phyloP scores from a whole-genome alignment of 345 rosid genomes.

The Cardamine resedifolia region DNA sequence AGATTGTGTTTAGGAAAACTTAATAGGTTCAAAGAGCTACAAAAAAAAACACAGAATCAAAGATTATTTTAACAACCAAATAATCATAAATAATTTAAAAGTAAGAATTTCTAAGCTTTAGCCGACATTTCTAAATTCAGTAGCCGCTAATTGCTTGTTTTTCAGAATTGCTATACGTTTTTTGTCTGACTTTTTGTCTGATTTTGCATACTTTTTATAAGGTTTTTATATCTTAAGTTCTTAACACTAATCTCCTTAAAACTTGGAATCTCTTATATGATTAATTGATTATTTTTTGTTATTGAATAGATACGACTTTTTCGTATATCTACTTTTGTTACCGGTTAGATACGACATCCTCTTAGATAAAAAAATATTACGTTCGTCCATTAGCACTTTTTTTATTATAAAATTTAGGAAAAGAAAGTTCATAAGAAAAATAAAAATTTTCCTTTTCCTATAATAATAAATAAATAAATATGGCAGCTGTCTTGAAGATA shows the following conservation, averaged over 20 bases:
- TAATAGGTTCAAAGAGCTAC: too few relatives aligned
- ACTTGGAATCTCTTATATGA: not conserved
- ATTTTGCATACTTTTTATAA: not conserved
- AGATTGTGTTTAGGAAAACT: too few relatives aligned
- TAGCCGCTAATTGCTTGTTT: not conserved
- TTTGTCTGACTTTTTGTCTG: not conserved
- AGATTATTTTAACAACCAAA: too few relatives aligned
- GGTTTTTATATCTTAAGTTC: not conserved
- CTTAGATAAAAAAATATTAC: not conserved
- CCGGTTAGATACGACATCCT: not conserved
- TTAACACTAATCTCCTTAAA: not conserved
- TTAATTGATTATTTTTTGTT: not conserved
- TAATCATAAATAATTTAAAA: too few relatives aligned
- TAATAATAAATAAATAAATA: not conserved
- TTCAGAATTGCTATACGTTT: too few relatives aligned
- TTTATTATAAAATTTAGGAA: not conserved
- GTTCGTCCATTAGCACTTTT: not conserved
- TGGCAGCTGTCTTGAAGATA: constrained; percentile 11
- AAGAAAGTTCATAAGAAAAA: not conserved
- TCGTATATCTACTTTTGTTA: too few relatives aligned
- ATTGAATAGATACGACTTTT: too few relatives aligned
- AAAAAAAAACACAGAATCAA: too few relatives aligned
- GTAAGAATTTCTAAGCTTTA: too few relatives aligned
- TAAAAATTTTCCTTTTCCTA: too few relatives aligned
- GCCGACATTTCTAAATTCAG: not conserved